phyloP scores from a whole-genome alignment of 1,284 basidiomycete genomes.

The Bjerkandera adusta region DNA sequence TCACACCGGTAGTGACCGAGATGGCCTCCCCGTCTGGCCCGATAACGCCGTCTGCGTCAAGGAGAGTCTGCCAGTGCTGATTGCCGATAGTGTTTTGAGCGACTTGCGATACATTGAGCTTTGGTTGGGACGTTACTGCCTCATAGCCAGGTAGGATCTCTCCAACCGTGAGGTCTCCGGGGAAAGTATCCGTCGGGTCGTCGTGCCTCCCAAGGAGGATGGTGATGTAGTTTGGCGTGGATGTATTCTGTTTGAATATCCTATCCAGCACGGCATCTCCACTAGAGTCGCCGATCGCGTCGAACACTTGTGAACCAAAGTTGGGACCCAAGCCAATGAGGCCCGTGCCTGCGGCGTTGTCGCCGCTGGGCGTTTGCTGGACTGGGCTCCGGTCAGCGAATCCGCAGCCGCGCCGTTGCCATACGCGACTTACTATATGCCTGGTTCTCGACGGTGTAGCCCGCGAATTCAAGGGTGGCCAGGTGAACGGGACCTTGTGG shows the following conservation, averaged over 20 bases:
- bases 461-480: slow-evolving; percentile 51
- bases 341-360: slow-evolving; percentile 28
- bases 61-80: slow-evolving; percentile 37
- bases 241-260: slow-evolving; percentile 57
- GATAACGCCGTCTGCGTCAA: slow-evolving; percentile 36
- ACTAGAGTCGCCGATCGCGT: slow-evolving; percentile 19
- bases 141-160: slow-evolving; percentile 31
- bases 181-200: slow-evolving; percentile 29
- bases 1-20: slow-evolving; percentile 26
- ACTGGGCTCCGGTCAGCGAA: no score
- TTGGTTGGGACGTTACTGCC: slow-evolving; percentile 33
- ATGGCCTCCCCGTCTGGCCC: slow-evolving; percentile 46
- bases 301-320: slow-evolving; percentile 29
- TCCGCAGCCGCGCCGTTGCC: not conserved
- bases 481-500: slow-evolving; percentile 51
- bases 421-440: slow-evolving; percentile 35
- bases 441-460: slow-evolving; percentile 51
- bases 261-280: slow-evolving; percentile 56
- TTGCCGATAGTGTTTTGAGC: slow-evolving; percentile 13
- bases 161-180: slow-evolving; percentile 39
- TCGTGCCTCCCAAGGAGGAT: slow-evolving; percentile 37
- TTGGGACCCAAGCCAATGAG: slow-evolving; percentile 41
- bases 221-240: slow-evolving; percentile 56
- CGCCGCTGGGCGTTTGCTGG: slow-evolving; percentile 24
- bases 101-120: slow-evolving; percentile 29